These are phyloP conservation scores for Rhododendron mucronatum DNA, from an alignment of 148 eudicot species.

Conservation along the genomic window DNA sequence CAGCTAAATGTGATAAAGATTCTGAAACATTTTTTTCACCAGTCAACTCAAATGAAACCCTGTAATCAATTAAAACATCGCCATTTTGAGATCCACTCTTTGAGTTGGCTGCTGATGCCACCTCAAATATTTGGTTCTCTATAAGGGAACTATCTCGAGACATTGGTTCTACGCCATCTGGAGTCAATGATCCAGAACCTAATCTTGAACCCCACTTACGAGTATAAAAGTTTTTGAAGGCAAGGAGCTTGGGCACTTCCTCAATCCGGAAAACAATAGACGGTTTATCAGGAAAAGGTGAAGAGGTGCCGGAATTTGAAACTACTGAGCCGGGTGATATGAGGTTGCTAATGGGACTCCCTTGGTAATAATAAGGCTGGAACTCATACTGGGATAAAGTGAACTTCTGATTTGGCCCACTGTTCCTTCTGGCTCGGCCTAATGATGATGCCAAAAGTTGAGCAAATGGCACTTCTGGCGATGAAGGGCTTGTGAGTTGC, in stretches of 20 bases:
- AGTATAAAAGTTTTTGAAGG: slow-evolving; percentile 47
- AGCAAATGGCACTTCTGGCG: slow-evolving; percentile 96
- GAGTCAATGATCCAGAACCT: slow-evolving; percentile 77
- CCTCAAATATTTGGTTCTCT: slow-evolving; percentile 50
- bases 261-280: slow-evolving; percentile 49
- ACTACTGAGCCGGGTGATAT: slow-evolving; percentile 88
- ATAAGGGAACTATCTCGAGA: slow-evolving; percentile 34
- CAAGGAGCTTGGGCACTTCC: slow-evolving; percentile 69
- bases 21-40: slow-evolving; percentile 27
- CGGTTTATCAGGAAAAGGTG: slow-evolving; percentile 61
- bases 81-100: slow-evolving; percentile 39
- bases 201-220: slow-evolving; percentile 83
- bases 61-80: slow-evolving; percentile 49
- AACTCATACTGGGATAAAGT: slow-evolving; percentile 66
- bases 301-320: slow-evolving; percentile 85
- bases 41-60: slow-evolving; percentile 74
- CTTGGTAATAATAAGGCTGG: slow-evolving; percentile 51
- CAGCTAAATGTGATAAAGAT: slow-evolving; percentile 14
- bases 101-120: slow-evolving; percentile 57
- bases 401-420: slow-evolving; percentile 48
- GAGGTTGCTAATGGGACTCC: slow-evolving; percentile 54
- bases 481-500: slow-evolving; percentile 77
- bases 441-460: slow-evolving; percentile 72
- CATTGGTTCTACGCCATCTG: slow-evolving; percentile 54
- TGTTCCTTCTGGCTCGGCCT: slow-evolving; percentile 54